Evolutionary conservation across 2,329 filamentous ascomycete genomes (phyloP).

Genomic region (Colletotrichum caudatum): DNA sequence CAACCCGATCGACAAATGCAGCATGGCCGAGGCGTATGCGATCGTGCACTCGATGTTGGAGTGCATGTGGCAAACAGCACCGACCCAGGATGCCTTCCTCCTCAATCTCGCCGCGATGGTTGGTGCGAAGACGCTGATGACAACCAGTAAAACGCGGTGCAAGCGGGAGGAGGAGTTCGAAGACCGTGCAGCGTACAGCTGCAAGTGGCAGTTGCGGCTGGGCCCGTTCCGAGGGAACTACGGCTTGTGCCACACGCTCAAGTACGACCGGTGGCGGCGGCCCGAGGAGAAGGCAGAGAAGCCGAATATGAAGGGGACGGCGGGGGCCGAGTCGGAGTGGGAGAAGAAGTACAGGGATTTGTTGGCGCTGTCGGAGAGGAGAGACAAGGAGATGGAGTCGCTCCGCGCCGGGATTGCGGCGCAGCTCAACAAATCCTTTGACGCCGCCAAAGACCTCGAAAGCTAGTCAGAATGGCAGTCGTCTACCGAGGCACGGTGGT

Average conservation of each 20-base stretch:
- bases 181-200: slow-evolving; percentile 61
- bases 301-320: slow-evolving; percentile 28
- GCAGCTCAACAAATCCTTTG: slow-evolving; percentile 44
- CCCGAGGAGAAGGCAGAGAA: slow-evolving; percentile 46
- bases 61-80: slow-evolving; percentile 63
- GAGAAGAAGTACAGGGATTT: slow-evolving; percentile 67
- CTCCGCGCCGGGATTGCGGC: slow-evolving; percentile 59
- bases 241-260: slow-evolving; percentile 63
- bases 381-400: slow-evolving; percentile 64
- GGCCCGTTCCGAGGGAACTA: slow-evolving; percentile 66
- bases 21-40: slow-evolving; percentile 65
- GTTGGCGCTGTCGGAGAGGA: slow-evolving; percentile 69
- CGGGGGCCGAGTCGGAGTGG: slow-evolving; percentile 52
- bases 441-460: slow-evolving; percentile 9
- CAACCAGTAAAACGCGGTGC: slow-evolving; percentile 54
- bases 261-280: slow-evolving; percentile 57
- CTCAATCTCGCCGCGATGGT: slow-evolving; percentile 70
- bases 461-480: not conserved
- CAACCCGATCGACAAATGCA: slow-evolving; percentile 55
- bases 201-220: slow-evolving; percentile 67
- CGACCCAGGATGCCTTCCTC: slow-evolving; percentile 66
- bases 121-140: slow-evolving; percentile 65
- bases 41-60: slow-evolving; percentile 67
- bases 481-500: too few relatives aligned
- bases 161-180: slow-evolving; percentile 58